Evolutionary conservation across 768 basidiomycete species (phyloP).

Genomic region (Coprinopsis sp.): DNA sequence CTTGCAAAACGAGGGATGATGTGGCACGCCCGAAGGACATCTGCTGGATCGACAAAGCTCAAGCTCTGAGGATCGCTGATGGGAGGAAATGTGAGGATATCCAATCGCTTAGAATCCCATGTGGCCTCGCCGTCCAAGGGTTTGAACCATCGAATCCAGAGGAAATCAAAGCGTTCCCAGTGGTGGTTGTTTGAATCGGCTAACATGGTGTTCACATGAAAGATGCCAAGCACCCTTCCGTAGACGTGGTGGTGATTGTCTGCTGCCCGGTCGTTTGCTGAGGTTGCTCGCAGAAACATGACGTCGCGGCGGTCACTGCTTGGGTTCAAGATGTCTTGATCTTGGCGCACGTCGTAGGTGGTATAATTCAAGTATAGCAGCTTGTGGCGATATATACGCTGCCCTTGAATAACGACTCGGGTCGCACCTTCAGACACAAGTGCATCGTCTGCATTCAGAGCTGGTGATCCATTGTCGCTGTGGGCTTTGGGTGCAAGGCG

Average conservation of each 20-base stretch:
- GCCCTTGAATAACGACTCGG: conserved; percentile 5
- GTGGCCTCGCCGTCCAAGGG: neutral
- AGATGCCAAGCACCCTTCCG: conserved; percentile 17
- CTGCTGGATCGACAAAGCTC: conserved; percentile 29
- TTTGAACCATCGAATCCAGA: neutral
- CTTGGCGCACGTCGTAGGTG: conserved; percentile 14
- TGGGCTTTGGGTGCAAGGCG: conserved; percentile 2
- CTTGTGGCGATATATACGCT: conserved; percentile 11
- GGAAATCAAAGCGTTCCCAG: neutral
- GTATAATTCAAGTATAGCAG: conserved; percentile 14
- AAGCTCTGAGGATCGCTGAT: conserved; percentile 21
- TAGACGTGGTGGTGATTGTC: conserved; percentile 18
- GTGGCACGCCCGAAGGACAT: conserved; percentile 29
- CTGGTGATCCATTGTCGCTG: neutral
- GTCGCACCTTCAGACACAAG: neutral
- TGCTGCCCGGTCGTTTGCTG: conserved; percentile 12
- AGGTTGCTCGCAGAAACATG: neutral
- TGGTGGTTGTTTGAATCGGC: neutral
- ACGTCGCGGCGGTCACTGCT: neutral
- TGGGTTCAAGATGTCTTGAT: no score
- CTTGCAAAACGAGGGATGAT: conserved; percentile 27
- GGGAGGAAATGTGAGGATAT: conserved; percentile 29
- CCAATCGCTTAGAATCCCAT: conserved; percentile 36
- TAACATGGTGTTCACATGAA: conserved; percentile 13
- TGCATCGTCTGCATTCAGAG: neutral